Percentiles rank a stretch among this genome's conserved stretches.
These are phyloP conservation scores for Rhodotorula sp. DNA, from an alignment of 1,284 basidiomycete species.

Conservation along the genomic window DNA sequence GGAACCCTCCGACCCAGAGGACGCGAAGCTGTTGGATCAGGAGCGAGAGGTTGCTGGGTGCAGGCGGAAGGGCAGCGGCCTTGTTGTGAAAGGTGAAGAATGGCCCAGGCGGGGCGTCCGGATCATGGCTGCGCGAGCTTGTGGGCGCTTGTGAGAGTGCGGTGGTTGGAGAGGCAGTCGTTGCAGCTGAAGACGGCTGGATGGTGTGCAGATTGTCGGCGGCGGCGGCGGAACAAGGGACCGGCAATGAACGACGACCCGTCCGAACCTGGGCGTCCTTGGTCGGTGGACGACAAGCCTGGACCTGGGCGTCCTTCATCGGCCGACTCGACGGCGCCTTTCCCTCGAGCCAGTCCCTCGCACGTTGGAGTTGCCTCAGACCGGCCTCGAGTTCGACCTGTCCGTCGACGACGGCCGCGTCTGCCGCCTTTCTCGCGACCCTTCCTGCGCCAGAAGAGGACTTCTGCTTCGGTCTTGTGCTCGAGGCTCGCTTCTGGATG, in stretches of 20 bases:
- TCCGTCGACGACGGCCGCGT: not conserved
- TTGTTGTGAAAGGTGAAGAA: not conserved
- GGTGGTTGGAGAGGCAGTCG: too few species aligned
- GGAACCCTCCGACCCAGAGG: not conserved
- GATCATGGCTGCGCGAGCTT: not conserved
- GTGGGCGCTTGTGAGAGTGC: not conserved
- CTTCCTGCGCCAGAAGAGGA: not conserved
- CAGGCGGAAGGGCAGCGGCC: not conserved
- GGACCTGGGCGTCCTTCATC: not conserved
- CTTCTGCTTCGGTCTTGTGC: not conserved
- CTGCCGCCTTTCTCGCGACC: not conserved
- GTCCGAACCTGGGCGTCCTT: not conserved
- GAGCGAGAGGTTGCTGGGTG: too few species aligned
- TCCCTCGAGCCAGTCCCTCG: conserved; percentile 1
- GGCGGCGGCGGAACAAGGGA: not conserved
- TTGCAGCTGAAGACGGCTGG: too few species aligned
- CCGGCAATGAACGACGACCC: not conserved
- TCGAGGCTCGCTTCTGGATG: not conserved
- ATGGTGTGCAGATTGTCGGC: too few species aligned
- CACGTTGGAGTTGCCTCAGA: not conserved
- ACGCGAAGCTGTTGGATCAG: not conserved
- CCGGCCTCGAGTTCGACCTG: not conserved
- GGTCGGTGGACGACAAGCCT: not conserved
- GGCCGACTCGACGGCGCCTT: not conserved
- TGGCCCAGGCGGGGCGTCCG: not conserved